Evolutionary conservation across 805 yeast genomes (phyloP).

Genomic region (Yamadazyma phyllophila): DNA sequence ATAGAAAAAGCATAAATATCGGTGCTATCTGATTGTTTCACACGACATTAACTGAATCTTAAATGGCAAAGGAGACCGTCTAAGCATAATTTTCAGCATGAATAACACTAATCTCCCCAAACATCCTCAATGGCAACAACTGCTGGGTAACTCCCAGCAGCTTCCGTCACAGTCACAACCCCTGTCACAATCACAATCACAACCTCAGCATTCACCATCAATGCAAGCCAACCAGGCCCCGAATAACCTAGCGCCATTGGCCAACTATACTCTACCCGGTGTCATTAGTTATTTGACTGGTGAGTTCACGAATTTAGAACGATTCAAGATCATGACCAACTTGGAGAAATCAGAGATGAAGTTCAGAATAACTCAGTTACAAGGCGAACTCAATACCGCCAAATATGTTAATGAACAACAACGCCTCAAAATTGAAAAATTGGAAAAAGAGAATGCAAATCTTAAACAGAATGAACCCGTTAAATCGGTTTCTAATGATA

Average conservation of each 20-base stretch:
- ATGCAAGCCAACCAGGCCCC: not conserved
- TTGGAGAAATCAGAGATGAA: slow-evolving; percentile 53
- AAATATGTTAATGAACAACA: slow-evolving; percentile 43
- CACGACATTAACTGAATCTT: too few species aligned
- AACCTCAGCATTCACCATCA: slow-evolving; percentile 1
- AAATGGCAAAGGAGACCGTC: too few species aligned
- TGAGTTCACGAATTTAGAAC: slow-evolving; percentile 49
- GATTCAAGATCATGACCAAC: slow-evolving; percentile 48
- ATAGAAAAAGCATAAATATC: too few species aligned
- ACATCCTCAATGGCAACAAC: slow-evolving; percentile 6
- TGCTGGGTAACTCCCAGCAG: slow-evolving; percentile 1
- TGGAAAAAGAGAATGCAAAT: slow-evolving; percentile 29
- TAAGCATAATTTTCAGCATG: not conserved
- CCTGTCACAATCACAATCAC: slow-evolving; percentile 9
- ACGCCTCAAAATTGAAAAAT: slow-evolving; percentile 32
- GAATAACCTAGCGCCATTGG: slow-evolving; percentile 30
- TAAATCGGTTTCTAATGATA: not conserved
- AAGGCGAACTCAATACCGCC: slow-evolving; percentile 49
- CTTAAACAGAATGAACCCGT: slow-evolving; percentile 2
- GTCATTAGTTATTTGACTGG: slow-evolving; percentile 57
- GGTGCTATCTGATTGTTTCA: too few species aligned
- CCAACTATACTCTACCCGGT: slow-evolving; percentile 53
- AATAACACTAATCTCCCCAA: slow-evolving; percentile 6
- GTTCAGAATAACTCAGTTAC: slow-evolving; percentile 49
- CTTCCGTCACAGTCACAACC: slow-evolving; percentile 2